Percentiles rank a stretch among this genome's conserved stretches.
Conservation (phyloP, 2,329 filamentous ascomycete genomes). For the Venturia effusa region DNA sequence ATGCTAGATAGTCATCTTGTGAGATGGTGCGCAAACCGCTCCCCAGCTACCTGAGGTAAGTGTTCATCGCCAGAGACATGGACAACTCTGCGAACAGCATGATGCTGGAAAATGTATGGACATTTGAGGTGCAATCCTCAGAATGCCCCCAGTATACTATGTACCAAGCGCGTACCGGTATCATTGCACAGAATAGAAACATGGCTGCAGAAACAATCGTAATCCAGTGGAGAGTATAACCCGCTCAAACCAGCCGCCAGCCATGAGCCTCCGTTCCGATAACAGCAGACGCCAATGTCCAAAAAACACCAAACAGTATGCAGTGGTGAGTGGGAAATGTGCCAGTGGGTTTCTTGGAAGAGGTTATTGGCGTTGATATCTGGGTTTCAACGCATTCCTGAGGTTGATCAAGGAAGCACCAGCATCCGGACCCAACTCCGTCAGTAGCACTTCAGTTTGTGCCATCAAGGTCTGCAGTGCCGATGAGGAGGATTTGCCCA, state of each 20-base stretch:
- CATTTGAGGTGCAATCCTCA: background rate
- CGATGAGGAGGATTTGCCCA: constrained; percentile 81
- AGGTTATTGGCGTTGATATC: background rate
- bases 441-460: constrained; percentile 77
- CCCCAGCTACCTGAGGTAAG: background rate
- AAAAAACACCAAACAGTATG: constrained; percentile 2
- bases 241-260: background rate
- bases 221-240: constrained; percentile 5
- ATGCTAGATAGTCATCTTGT: background rate
- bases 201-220: background rate
- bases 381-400: background rate
- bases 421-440: constrained; percentile 64
- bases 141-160: background rate
- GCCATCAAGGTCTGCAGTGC: constrained; percentile 77
- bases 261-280: background rate
- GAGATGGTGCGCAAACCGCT: background rate
- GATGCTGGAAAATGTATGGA: background rate
- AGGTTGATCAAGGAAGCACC: constrained; percentile 66
- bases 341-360: background rate
- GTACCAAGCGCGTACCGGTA: background rate
- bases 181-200: background rate
- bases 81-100: background rate
- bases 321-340: background rate
- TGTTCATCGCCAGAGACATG: background rate
- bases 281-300: constrained; percentile 1